phyloP scores from a whole-genome alignment of 805 yeast genomes.

The Citeromyces nyonsensis region DNA sequence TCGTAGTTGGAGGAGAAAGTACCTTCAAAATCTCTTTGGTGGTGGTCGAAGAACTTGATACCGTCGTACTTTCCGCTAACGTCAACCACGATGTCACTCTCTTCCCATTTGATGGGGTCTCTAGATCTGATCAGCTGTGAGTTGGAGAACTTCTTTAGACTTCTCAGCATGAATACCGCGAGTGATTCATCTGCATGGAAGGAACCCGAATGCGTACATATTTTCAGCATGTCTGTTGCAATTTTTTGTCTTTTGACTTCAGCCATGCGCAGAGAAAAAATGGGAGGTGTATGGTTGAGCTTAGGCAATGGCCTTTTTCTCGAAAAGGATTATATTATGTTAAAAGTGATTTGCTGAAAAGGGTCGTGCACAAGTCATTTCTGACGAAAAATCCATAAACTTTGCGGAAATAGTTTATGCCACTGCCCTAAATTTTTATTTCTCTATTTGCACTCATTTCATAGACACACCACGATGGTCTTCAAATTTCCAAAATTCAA shows the following conservation, averaged over 20 bases:
- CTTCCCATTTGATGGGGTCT: slow-evolving; percentile 69
- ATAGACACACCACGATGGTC: not conserved
- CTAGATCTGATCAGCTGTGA: slow-evolving; percentile 74
- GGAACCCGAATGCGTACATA: slow-evolving; percentile 85
- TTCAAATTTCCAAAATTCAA: slow-evolving; percentile 9
- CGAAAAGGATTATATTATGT: not conserved
- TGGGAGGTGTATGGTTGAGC: too few relatives aligned
- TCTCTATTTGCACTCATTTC: not conserved
- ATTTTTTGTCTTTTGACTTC: slow-evolving; percentile 13
- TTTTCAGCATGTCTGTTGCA: slow-evolving; percentile 24
- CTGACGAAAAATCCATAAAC: not conserved
- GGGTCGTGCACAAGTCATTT: not conserved
- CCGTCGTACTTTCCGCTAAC: slow-evolving; percentile 89
- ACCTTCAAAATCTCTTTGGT: slow-evolving; percentile 81
- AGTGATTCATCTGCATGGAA: slow-evolving; percentile 96
- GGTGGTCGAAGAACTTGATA: slow-evolving; percentile 82
- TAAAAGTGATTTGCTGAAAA: not conserved
- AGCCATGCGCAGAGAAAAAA: too few relatives aligned
- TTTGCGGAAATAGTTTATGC: too few relatives aligned
- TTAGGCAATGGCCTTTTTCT: too few relatives aligned
- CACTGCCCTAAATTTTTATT: too few relatives aligned
- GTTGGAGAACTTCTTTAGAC: slow-evolving; percentile 50
- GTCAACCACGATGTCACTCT: slow-evolving; percentile 85
- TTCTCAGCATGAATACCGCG: slow-evolving; percentile 75
- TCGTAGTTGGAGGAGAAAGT: slow-evolving; percentile 45